These are phyloP conservation scores for Komagataella kurtzmanii DNA, from an alignment of 805 yeast genomes.

Conservation along the genomic window DNA sequence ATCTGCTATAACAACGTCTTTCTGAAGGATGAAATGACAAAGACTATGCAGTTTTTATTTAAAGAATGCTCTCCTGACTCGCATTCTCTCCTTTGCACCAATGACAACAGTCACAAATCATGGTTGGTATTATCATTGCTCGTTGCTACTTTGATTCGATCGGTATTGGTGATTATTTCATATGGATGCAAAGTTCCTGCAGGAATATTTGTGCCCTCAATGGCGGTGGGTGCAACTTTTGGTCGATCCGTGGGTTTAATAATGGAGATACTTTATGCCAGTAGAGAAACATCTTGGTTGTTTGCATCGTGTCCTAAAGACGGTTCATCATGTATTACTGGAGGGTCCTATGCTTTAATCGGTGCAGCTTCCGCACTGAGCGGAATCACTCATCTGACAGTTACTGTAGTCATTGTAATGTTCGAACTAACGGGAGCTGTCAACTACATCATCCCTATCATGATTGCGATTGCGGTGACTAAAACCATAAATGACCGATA, in stretches of 20 bases:
- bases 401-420: constrained; percentile 91
- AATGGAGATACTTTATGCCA: constrained; percentile 36
- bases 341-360: constrained; percentile 89
- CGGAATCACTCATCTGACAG: constrained; percentile 87
- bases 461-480: constrained; percentile 89
- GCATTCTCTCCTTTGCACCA: constrained; percentile 22
- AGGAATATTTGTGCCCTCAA: constrained; percentile 94
- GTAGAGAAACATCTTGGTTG: constrained; percentile 19
- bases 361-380: constrained; percentile 95
- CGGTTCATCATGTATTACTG: constrained; percentile 52
- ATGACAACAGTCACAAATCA: constrained; percentile 14
- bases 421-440: constrained; percentile 94
- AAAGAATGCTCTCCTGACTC: constrained; percentile 54
- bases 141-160: constrained; percentile 62
- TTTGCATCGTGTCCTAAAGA: constrained; percentile 22
- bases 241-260: constrained; percentile 79
- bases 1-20: constrained; percentile 78
- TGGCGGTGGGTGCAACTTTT: constrained; percentile 93
- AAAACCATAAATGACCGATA: constrained; percentile 63
- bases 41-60: constrained; percentile 81
- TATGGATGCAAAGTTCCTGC: constrained; percentile 94
- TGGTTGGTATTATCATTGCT: constrained; percentile 32
- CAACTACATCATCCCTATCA: constrained; percentile 82
- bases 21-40: constrained; percentile 84
- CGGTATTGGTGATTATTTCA: constrained; percentile 62